phyloP scores from a whole-genome alignment of 2,329 filamentous ascomycete species.

The Coniosporium uncinatum region DNA sequence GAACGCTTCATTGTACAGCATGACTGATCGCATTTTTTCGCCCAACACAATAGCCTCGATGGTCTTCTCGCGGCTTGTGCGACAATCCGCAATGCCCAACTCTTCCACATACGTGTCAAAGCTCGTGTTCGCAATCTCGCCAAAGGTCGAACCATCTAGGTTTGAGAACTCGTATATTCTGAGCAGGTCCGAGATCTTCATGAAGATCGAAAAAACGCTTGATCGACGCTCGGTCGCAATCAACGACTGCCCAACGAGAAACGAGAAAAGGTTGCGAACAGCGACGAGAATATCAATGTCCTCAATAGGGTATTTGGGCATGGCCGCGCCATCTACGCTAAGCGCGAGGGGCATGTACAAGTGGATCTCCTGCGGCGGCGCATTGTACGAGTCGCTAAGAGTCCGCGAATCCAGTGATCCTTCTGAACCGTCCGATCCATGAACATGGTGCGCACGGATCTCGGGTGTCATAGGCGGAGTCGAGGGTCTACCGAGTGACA shows the following conservation, averaged over 20 bases:
- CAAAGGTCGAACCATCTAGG: constrained; percentile 56
- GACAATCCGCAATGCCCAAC: constrained; percentile 71
- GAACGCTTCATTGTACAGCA: constrained; percentile 88
- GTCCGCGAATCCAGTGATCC: constrained; percentile 42
- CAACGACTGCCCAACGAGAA: constrained; percentile 55
- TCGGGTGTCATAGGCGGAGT: constrained; percentile 1
- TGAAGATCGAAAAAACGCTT: constrained; percentile 53
- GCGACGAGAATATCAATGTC: constrained; percentile 52
- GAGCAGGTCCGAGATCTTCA: constrained; percentile 52
- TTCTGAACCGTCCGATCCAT: constrained; percentile 12
- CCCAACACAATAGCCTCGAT: constrained; percentile 86
- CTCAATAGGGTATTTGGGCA: constrained; percentile 25
- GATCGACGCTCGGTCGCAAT: constrained; percentile 50
- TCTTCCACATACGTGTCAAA: constrained; percentile 76
- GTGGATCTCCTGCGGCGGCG: constrained; percentile 41
- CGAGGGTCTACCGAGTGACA: constrained; percentile 10
- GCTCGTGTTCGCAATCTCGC: constrained; percentile 55
- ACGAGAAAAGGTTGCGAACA: constrained; percentile 59
- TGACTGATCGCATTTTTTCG: constrained; percentile 76
- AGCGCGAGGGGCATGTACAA: constrained; percentile 54
- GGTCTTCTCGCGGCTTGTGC: constrained; percentile 80
- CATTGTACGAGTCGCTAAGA: constrained; percentile 40
- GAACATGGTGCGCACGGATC: not conserved
- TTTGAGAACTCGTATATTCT: constrained; percentile 55
- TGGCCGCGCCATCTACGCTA: constrained; percentile 37